Percentiles rank a stretch among this genome's conserved stretches.
Evolutionary conservation across 2,329 filamentous ascomycete genomes (phyloP).

Genomic region (Talaromyces sp.): DNA sequence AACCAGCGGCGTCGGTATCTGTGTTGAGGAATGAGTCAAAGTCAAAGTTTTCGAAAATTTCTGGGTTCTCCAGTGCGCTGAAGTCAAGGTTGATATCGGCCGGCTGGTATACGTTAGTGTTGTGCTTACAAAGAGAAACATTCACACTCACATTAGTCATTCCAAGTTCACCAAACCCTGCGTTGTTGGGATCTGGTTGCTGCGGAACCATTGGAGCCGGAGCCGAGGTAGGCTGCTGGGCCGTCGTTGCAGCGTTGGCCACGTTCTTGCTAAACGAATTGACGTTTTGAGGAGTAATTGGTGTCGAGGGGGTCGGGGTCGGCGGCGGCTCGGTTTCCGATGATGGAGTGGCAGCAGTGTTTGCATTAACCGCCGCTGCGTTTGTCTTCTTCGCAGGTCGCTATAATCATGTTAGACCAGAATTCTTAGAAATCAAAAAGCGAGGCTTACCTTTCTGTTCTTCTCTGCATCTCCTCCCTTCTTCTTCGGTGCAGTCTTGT

Average conservation of each 20-base stretch:
- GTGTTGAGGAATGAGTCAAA: conserved; percentile 64
- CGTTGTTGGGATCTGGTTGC: conserved; percentile 28
- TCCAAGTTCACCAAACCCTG: conserved; percentile 28
- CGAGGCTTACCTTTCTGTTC: conserved; percentile 45
- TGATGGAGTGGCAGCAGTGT: conserved; percentile 38
- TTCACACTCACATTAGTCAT: conserved; percentile 33
- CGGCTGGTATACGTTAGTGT: conserved; percentile 20
- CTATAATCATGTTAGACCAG: conserved; percentile 21
- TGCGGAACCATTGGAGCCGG: conserved; percentile 33
- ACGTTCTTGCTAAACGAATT: conserved; percentile 40
- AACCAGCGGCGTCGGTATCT: conserved; percentile 39
- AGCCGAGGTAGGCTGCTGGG: conserved; percentile 28
- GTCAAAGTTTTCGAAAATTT: conserved; percentile 54
- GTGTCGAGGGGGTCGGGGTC: conserved; percentile 46
- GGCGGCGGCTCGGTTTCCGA: conserved; percentile 44
- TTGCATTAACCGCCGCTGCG: conserved; percentile 31
- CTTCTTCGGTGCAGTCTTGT: conserved; percentile 53
- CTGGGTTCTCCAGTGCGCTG: conserved; percentile 40
- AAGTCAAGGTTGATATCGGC: conserved; percentile 39
- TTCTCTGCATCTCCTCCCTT: conserved; percentile 53
- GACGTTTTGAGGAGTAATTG: conserved; percentile 44
- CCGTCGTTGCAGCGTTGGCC: conserved; percentile 25
- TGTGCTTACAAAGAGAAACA: not conserved
- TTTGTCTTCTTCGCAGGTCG: conserved; percentile 40
- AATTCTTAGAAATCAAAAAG: not conserved